These are phyloP conservation scores for Tritrichomonas musculus DNA, from an alignment of 208 protist genomes.

Conservation along the genomic window DNA sequence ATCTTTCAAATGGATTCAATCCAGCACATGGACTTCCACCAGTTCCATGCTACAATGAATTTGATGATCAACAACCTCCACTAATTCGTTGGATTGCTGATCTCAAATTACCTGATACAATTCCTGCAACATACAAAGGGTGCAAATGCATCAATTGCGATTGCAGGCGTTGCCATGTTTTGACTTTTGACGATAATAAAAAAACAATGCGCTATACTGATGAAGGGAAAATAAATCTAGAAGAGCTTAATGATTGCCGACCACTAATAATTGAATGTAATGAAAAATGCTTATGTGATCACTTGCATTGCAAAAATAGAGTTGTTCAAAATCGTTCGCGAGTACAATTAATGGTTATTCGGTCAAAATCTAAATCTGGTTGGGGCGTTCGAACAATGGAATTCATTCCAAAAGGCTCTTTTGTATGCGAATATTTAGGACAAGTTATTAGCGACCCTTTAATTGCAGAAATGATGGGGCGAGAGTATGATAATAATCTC, in stretches of 20 bases:
- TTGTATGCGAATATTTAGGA: conserved; percentile 50
- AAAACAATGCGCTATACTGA: background rate
- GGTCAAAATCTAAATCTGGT: conserved; percentile 10
- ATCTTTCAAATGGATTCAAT: conserved; percentile 28
- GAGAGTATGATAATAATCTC: conserved; percentile 38
- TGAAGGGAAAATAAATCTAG: background rate
- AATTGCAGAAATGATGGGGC: conserved; percentile 22
- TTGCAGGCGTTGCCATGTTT: background rate
- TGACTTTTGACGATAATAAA: background rate
- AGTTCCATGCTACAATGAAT: background rate
- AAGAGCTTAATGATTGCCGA: background rate
- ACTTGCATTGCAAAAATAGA: background rate
- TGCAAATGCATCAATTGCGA: background rate
- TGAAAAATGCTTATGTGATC: background rate
- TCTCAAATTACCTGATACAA: background rate
- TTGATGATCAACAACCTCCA: background rate
- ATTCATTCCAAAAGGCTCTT: conserved; percentile 38
- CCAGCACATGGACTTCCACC: background rate
- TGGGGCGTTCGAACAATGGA: conserved; percentile 42
- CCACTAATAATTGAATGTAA: conserved; percentile 8
- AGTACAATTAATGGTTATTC: background rate
- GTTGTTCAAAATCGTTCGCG: background rate
- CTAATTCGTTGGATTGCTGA: background rate
- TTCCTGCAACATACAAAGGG: background rate
- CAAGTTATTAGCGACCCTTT: conserved; percentile 43